phyloP scores from a whole-genome alignment of 306 rosid genomes.

The Fragaria iinumae region DNA sequence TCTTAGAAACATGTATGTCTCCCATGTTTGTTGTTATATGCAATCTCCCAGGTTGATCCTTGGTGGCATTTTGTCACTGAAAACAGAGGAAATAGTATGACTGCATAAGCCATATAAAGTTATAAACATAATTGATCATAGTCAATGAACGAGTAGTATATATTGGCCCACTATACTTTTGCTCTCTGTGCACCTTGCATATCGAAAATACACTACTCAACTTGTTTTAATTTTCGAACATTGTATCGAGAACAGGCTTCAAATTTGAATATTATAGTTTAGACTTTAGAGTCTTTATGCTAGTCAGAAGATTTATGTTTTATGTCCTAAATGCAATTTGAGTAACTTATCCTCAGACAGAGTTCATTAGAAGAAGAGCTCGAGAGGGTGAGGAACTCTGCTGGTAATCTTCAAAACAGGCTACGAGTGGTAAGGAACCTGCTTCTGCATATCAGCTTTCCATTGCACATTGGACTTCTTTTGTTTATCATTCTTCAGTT shows the following conservation, averaged over 20 bases:
- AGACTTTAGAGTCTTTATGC: background rate
- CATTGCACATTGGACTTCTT: background rate
- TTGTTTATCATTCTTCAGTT: conserved; percentile 4
- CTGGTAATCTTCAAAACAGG: conserved; percentile 69
- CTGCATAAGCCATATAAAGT: background rate
- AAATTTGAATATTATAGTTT: background rate
- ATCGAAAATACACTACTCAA: background rate
- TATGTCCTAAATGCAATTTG: conserved; percentile 47
- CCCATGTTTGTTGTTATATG: background rate
- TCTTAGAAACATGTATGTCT: background rate
- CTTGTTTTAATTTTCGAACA: background rate
- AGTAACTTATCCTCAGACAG: conserved; percentile 97
- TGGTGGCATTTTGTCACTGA: background rate
- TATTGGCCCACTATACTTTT: background rate
- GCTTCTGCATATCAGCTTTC: conserved; percentile 1
- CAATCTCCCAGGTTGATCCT: background rate
- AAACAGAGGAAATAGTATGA: background rate
- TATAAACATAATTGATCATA: background rate
- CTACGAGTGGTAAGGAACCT: conserved; percentile 64
- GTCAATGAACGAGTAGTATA: background rate
- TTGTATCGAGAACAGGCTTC: background rate
- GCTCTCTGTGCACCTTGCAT: conserved; percentile 7
- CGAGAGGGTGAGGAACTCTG: conserved; percentile 55
- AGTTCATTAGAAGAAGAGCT: conserved; percentile 90
- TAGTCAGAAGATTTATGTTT: conserved; percentile 26